phyloP scores from a whole-genome alignment of 2,329 filamentous ascomycete species.

The Paraconiothyrium brasiliense region DNA sequence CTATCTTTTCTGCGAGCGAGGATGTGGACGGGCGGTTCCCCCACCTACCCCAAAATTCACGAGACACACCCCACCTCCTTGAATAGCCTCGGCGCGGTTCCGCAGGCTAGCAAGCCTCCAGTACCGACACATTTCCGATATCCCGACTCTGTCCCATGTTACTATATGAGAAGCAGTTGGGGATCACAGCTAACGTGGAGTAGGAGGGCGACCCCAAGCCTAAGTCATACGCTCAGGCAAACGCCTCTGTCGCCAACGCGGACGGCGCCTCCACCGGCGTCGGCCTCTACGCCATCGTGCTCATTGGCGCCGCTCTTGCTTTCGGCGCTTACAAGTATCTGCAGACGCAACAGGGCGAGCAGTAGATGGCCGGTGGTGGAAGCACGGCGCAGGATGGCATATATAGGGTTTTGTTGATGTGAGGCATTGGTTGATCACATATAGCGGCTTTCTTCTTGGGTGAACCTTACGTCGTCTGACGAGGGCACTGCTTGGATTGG shows the following conservation, averaged over 20 bases:
- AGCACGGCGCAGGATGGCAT: neutral
- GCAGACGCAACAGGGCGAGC: conserved; percentile 59
- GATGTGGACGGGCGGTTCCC: neutral
- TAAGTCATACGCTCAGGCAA: conserved; percentile 64
- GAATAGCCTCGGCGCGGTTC: too few relatives aligned
- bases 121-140: too few relatives aligned
- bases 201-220: conserved; percentile 80
- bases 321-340: conserved; percentile 89
- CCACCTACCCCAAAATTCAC: neutral
- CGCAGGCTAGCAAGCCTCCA: too few relatives aligned
- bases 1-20: conserved; percentile 1
- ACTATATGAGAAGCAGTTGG: too few relatives aligned
- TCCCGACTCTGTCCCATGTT: neutral
- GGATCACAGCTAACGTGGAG: neutral
- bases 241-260: conserved; percentile 58
- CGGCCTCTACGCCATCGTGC: conserved; percentile 81
- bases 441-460: neutral
- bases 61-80: neutral
- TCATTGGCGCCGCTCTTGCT: conserved; percentile 78
- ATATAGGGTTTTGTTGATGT: neutral
- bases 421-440: too few relatives aligned
- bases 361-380: neutral
- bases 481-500: neutral
- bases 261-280: conserved; percentile 71
- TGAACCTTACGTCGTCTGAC: neutral